Base-by-base conservation (phyloP, 2,329 filamentous ascomycete genomes). In the Beauveria varroae region DNA sequence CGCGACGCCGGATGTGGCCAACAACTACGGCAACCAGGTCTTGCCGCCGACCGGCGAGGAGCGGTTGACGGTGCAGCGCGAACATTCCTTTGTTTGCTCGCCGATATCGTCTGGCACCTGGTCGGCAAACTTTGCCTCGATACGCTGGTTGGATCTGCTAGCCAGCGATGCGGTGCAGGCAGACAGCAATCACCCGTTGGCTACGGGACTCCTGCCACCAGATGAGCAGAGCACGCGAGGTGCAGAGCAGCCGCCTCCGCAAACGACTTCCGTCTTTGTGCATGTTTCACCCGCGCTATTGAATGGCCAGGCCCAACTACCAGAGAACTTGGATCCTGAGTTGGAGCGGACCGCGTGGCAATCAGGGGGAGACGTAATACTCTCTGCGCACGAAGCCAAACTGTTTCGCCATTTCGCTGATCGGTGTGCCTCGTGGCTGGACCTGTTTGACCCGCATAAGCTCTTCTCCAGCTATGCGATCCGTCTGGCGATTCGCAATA, bases 401-500 rank as follows among this genome's bases (percentile, higher is more conserved):
- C 67, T 73, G 12, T 69, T 70, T 46, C 65, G 69, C 2, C 67
- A 68, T 56, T 73, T 71, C 55, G 67, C 68, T 6, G 70, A 72
- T 49, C 57, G 64, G 3, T 64, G 57, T n/a, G 54, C 63, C 2
- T 56, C 22, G 20, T 64, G 63, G 63, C 56, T 65, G 1, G 64
- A 65, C 26, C 24, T 63, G 6, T 58, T 65, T 5, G 64, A 65
- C 41, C 63, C 63, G 20, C 54, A 60, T 5, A 37, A 44, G 14
- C 56, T 59, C 3, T 64, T 65, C 37, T 63, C 64, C 12, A 65
- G 55, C 30, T 63, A 64, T 24, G 61, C 61, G 9, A 60, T 61
- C 14, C 58, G 63, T 8, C 52, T 65, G 8, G 63, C 64, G 8
- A 62, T 65, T 7, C 75, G 77, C 34, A 84, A 85, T 65, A 69